These are phyloP conservation scores for Hypoxylon intermedium DNA, from an alignment of 495 filamentous ascomycete genomes.

Conservation along the genomic window DNA sequence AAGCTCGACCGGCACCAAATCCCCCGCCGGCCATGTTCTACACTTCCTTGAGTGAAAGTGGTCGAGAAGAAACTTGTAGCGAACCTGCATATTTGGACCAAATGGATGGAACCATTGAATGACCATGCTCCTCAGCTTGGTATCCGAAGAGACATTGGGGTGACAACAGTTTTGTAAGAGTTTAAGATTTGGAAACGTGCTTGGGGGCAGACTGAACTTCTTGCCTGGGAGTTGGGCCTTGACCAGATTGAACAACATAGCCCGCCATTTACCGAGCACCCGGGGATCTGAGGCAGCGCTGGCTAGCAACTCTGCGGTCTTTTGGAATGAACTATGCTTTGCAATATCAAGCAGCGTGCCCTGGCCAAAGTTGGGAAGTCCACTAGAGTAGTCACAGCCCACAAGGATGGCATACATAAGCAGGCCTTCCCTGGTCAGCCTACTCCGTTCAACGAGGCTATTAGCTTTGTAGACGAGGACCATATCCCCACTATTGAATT, in stretches of 20 bases:
- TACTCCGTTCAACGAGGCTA: constrained; percentile 9
- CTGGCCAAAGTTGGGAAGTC: constrained; percentile 9
- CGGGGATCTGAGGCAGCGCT: constrained; percentile 7
- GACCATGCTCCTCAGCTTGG: constrained; percentile 7
- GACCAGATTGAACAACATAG: constrained; percentile 20
- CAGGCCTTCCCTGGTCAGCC: constrained; percentile 22
- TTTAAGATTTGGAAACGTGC: constrained; percentile 15
- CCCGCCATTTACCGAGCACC: constrained; percentile 28
- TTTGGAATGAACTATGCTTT: constrained; percentile 19
- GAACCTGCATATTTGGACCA: constrained; percentile 14
- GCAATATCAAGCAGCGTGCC: constrained; percentile 22
- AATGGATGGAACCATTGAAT: constrained; percentile 29
- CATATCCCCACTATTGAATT: constrained; percentile 21
- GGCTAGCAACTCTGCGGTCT: constrained; percentile 15
- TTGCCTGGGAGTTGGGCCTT: constrained; percentile 9
- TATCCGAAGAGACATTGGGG: constrained; percentile 23
- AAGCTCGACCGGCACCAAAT: constrained; percentile 28
- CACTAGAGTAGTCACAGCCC: constrained; percentile 25
- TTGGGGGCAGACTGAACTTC: constrained; percentile 11
- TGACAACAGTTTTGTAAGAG: constrained; percentile 2
- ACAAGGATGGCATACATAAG: constrained; percentile 35
- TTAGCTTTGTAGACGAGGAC: constrained; percentile 26
- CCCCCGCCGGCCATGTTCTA: constrained; percentile 16
- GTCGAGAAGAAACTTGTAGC: constrained; percentile 21
- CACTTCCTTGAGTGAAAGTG: constrained; percentile 28